These are phyloP conservation scores for Inga leiocalycina DNA, from an alignment of 306 rosid genomes.

Conservation along the genomic window DNA sequence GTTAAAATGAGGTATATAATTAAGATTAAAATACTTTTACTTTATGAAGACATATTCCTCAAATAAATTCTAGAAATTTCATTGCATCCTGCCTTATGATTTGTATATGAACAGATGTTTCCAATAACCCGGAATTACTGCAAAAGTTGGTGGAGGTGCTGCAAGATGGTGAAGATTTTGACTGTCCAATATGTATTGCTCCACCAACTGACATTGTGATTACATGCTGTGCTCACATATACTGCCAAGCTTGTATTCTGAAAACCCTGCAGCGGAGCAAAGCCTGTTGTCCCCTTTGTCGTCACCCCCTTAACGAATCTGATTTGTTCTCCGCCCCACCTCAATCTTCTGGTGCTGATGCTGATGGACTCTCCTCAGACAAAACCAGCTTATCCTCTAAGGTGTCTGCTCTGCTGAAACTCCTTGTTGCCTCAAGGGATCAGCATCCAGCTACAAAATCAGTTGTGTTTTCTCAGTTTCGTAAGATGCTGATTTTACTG, in stretches of 20 bases:
- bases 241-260: conserved; percentile 71
- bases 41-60: neutral
- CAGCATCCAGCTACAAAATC: conserved; percentile 61
- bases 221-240: conserved; percentile 78
- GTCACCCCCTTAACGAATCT: conserved; percentile 51
- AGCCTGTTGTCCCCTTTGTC: conserved; percentile 78
- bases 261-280: conserved; percentile 52
- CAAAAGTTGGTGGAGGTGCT: conserved; percentile 62
- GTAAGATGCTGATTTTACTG: conserved; percentile 60
- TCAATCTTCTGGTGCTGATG: conserved; percentile 41
- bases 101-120: conserved; percentile 56
- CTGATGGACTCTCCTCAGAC: conserved; percentile 25
- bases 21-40: neutral
- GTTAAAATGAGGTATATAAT: neutral
- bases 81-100: neutral
- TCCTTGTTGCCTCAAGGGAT: conserved; percentile 57
- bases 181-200: conserved; percentile 81
- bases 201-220: conserved; percentile 63
- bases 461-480: conserved; percentile 82
- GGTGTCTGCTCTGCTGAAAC: conserved; percentile 58
- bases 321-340: conserved; percentile 79
- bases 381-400: conserved; percentile 54
- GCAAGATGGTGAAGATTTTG: conserved; percentile 84
- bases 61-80: neutral
- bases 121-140: conserved; percentile 75